A percentile compares a stretch with the other conserved stretches of the same genome.
These are phyloP conservation scores for Fomitopsis pinicola DNA, from an alignment of 1,284 basidiomycete species.

Conservation along the genomic window DNA sequence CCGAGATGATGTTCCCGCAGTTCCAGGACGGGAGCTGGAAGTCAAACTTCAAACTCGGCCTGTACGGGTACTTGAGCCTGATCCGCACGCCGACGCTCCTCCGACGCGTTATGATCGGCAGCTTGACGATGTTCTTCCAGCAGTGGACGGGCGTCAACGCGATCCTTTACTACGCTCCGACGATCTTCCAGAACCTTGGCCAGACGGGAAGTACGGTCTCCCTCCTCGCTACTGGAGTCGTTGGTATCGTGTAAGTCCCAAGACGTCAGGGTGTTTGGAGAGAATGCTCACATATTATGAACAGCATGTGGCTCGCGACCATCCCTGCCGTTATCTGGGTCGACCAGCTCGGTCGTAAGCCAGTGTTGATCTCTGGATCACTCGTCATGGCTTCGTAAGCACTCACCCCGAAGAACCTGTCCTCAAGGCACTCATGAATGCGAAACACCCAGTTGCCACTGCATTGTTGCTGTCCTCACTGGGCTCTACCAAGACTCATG, in stretches of 20 bases:
- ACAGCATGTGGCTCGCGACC: conserved; percentile 69
- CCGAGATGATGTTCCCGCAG: conserved; percentile 52
- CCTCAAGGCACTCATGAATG: background rate
- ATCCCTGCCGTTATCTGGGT: conserved; percentile 72
- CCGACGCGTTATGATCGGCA: conserved; percentile 54
- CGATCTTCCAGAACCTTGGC: conserved; percentile 57
- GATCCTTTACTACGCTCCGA: conserved; percentile 67
- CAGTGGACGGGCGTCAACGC: conserved; percentile 66
- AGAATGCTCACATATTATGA: background rate
- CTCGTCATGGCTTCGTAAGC: conserved; percentile 62
- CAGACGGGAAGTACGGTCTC: conserved; percentile 55
- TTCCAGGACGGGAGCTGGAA: conserved; percentile 57
- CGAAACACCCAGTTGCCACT: conserved; percentile 44
- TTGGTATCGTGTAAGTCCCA: conserved; percentile 64
- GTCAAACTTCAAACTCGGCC: conserved; percentile 59
- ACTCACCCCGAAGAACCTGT: background rate
- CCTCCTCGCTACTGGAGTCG: conserved; percentile 77
- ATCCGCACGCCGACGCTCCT: conserved; percentile 48
- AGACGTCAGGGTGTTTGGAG: background rate
- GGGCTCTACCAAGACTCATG: conserved; percentile 52
- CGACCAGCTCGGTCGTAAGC: conserved; percentile 67
- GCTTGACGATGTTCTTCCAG: conserved; percentile 74
- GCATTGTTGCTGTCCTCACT: conserved; percentile 59
- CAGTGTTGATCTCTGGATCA: conserved; percentile 64
- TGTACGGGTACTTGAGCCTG: conserved; percentile 54